Percentiles rank a stretch among this genome's conserved stretches.
These are phyloP conservation scores for Phytopythium delawarense DNA, from an alignment of 352 stramenopile genomes.

Conservation along the genomic window DNA sequence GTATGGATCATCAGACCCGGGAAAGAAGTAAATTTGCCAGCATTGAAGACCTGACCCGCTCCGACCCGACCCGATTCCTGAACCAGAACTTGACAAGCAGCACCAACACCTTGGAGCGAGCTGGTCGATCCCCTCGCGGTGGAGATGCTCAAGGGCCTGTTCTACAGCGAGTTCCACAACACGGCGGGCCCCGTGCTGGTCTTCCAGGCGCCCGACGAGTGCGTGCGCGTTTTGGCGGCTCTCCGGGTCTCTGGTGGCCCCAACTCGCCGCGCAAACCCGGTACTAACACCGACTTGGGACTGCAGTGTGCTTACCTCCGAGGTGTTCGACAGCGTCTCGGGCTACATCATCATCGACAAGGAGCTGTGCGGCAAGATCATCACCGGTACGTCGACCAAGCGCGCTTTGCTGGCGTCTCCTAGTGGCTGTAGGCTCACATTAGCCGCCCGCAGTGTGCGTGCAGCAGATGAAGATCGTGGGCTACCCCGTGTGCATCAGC, in stretches of 20 bases:
- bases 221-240: background rate
- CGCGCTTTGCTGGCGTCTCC: background rate
- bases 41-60: too few species aligned
- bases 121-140: background rate
- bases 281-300: background rate
- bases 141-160: conserved; percentile 79
- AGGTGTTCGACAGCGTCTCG: conserved; percentile 84
- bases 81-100: background rate
- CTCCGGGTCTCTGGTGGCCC: background rate
- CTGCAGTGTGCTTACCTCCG: conserved; percentile 64
- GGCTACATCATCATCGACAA: conserved; percentile 90
- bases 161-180: conserved; percentile 93
- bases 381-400: conserved; percentile 34
- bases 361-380: conserved; percentile 84
- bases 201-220: conserved; percentile 84
- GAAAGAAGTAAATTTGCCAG: too few species aligned
- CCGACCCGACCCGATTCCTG: background rate
- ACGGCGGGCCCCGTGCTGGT: conserved; percentile 86
- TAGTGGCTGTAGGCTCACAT: background rate
- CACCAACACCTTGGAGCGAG: background rate
- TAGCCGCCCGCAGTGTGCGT: conserved; percentile 32
- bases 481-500: conserved; percentile 85
- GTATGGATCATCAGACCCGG: too few species aligned
- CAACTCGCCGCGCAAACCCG: background rate
- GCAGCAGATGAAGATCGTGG: conserved; percentile 82